A percentile compares a stretch with the other conserved stretches of the same genome.
phyloP scores from a whole-genome alignment of 768 basidiomycete genomes.

The Gyrodon lividus region DNA sequence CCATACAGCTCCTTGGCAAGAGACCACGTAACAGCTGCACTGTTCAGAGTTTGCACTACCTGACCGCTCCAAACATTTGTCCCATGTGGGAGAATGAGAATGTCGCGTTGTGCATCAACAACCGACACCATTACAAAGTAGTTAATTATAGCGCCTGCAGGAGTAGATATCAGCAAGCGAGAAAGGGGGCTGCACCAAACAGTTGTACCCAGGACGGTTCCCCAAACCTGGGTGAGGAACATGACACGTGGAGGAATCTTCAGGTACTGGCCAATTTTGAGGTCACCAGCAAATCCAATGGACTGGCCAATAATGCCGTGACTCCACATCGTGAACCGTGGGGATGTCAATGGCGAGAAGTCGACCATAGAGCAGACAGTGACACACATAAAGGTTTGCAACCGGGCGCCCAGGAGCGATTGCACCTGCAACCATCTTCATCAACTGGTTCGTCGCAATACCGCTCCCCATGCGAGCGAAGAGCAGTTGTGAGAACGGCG shows the following conservation, averaged over 20 bases:
- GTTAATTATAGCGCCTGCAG: slow-evolving; percentile 33
- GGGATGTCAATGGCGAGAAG: neutral
- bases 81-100: slow-evolving; percentile 50
- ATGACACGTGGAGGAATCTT: slow-evolving; percentile 69
- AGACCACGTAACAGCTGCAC: slow-evolving; percentile 62
- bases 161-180: neutral
- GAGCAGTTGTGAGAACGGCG: slow-evolving; percentile 54
- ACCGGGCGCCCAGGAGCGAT: slow-evolving; percentile 63
- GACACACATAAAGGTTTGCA: slow-evolving; percentile 63
- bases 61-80: slow-evolving; percentile 66
- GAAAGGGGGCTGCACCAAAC: neutral
- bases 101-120: slow-evolving; percentile 46
- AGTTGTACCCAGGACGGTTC: slow-evolving; percentile 18
- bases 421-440: slow-evolving; percentile 64
- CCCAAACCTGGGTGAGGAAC: slow-evolving; percentile 57
- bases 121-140: slow-evolving; percentile 57
- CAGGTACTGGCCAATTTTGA: slow-evolving; percentile 47
- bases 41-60: slow-evolving; percentile 51
- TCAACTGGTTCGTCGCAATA: slow-evolving; percentile 56
- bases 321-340: slow-evolving; percentile 67
- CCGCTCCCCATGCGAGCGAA: slow-evolving; percentile 62
- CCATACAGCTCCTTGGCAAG: slow-evolving; percentile 59
- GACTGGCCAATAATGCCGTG: slow-evolving; percentile 59
- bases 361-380: neutral
- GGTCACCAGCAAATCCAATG: slow-evolving; percentile 46